Evolutionary conservation across 2,329 filamentous ascomycete genomes (phyloP).

Genomic region (Calonectria crousiana): DNA sequence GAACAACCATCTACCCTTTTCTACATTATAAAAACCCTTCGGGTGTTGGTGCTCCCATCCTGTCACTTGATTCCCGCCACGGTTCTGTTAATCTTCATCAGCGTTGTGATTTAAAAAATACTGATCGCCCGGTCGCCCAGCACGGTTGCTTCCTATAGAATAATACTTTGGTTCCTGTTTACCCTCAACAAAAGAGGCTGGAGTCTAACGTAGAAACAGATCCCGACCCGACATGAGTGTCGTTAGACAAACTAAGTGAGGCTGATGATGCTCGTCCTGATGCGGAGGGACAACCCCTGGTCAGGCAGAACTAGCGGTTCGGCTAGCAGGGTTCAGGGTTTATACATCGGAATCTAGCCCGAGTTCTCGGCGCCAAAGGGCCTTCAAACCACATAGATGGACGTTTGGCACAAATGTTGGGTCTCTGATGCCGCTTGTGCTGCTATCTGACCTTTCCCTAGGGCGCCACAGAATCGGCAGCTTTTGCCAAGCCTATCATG

Average conservation of each 20-base stretch:
- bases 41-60: background rate
- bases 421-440: background rate
- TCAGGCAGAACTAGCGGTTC: slow-evolving; percentile 31
- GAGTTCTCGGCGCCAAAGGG: slow-evolving; percentile 30
- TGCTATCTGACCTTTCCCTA: no score
- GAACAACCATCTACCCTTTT: no score
- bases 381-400: slow-evolving; percentile 5
- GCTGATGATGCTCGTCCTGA: slow-evolving; percentile 38
- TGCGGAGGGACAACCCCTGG: slow-evolving; percentile 34
- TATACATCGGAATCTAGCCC: slow-evolving; percentile 31
- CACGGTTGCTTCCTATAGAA: background rate
- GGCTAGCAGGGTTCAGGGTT: slow-evolving; percentile 43
- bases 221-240: background rate
- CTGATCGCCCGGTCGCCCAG: background rate
- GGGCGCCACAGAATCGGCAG: background rate
- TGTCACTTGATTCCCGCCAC: background rate
- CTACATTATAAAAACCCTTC: no score
- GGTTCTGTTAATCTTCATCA: background rate
- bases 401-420: slow-evolving; percentile 29
- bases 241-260: slow-evolving; percentile 25
- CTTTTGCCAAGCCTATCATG: background rate
- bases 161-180: background rate
- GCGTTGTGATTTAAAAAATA: background rate
- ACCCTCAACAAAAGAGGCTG: background rate
- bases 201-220: background rate